Percentiles rank a stretch among this genome's conserved stretches.
Evolutionary conservation across 73 alveolate species (phyloP).

Genomic region (Paramecium octaurelia): DNA sequence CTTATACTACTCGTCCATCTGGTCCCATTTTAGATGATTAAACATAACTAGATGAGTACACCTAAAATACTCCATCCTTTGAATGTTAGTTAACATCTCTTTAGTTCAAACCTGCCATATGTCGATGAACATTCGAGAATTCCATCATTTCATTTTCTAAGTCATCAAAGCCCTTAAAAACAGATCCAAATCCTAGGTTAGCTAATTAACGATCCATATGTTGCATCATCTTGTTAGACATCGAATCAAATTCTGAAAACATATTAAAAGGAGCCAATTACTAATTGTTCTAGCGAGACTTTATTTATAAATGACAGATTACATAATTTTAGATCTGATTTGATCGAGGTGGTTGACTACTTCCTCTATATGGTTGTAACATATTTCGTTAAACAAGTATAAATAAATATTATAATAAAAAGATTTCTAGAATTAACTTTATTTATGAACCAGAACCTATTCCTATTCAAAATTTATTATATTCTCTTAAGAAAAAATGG

Average conservation of each 20-base stretch:
- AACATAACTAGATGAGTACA: conserved; percentile 41
- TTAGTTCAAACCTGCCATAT: neutral
- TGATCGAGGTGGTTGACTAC: conserved; percentile 46
- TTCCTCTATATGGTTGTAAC: conserved; percentile 11
- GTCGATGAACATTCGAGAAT: conserved; percentile 16
- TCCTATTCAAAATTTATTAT: neutral
- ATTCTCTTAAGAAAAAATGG: neutral
- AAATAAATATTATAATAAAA: neutral
- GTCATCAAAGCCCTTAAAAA: conserved; percentile 20
- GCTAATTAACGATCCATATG: conserved; percentile 47
- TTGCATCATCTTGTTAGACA: neutral
- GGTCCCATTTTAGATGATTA: conserved; percentile 32
- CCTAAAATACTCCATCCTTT: conserved; percentile 33
- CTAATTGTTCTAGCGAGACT: conserved; percentile 20
- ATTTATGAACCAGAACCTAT: neutral
- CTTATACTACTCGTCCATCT: conserved; percentile 18
- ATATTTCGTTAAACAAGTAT: neutral
- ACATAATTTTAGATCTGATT: neutral
- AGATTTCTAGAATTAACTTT: conserved; percentile 9
- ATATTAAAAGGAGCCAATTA: neutral
- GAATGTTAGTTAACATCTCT: conserved; percentile 35
- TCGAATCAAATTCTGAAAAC: conserved; percentile 13
- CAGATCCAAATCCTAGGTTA: conserved; percentile 8
- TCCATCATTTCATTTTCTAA: conserved; percentile 37
- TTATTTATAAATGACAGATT: neutral